Conservation (phyloP, 2,329 filamentous ascomycete species). For the Fusarium sp. region DNA sequence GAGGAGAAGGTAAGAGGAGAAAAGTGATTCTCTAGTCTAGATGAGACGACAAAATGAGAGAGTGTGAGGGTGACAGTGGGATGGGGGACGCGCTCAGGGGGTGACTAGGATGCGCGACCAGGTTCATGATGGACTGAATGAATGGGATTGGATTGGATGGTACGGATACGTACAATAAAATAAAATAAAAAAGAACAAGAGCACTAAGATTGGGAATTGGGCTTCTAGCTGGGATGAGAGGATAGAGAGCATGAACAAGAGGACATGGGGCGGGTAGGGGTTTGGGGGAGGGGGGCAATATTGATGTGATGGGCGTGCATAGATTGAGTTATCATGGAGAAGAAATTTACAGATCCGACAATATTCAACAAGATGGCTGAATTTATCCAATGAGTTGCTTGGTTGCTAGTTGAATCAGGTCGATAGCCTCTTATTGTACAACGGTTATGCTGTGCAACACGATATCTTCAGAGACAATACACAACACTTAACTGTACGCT, state of each 20-base stretch:
- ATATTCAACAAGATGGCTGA: background rate
- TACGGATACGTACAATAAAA: slow-evolving; percentile 23
- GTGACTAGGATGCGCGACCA: slow-evolving; percentile 41
- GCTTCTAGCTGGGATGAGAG: slow-evolving; percentile 32
- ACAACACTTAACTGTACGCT: background rate
- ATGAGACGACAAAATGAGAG: slow-evolving; percentile 35
- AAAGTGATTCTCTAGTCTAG: slow-evolving; percentile 19
- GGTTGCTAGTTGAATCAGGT: slow-evolving; percentile 1
- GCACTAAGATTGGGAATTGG: slow-evolving; percentile 41
- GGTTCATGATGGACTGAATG: slow-evolving; percentile 32
- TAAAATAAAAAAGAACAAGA: slow-evolving; percentile 15
- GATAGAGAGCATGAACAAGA: slow-evolving; percentile 35
- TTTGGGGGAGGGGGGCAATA: slow-evolving; percentile 18
- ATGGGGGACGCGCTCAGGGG: slow-evolving; percentile 39
- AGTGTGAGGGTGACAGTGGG: slow-evolving; percentile 39
- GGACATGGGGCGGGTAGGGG: slow-evolving; percentile 26
- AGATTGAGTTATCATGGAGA: slow-evolving; percentile 16
- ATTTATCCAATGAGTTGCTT: background rate
- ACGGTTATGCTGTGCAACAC: slow-evolving; percentile 16
- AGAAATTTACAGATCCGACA: slow-evolving; percentile 10
- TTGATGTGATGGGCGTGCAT: slow-evolving; percentile 18
- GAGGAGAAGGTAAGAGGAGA: slow-evolving; percentile 31
- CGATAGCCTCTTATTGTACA: slow-evolving; percentile 1
- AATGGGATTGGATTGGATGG: slow-evolving; percentile 12
- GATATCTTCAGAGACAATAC: slow-evolving; percentile 14